These are phyloP conservation scores for Diaporthe amygdali DNA, from an alignment of 2,329 filamentous ascomycete species.

Conservation along the genomic window DNA sequence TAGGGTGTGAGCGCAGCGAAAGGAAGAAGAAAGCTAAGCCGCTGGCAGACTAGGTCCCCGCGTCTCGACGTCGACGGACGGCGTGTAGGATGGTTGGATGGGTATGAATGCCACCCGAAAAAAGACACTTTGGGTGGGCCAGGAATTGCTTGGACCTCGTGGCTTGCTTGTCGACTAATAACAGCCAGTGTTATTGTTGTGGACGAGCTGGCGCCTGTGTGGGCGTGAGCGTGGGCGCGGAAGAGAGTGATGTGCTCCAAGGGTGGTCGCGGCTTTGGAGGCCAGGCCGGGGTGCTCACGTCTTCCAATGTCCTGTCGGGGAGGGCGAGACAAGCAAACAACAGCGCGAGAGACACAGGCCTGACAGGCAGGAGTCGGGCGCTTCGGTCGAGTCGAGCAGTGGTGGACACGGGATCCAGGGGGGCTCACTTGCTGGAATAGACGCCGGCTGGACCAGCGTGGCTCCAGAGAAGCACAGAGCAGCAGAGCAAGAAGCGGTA, in stretches of 20 bases:
- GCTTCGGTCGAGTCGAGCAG: background rate
- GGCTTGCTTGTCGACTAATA: constrained; percentile 26
- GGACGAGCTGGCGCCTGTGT: constrained; percentile 20
- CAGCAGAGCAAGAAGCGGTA: background rate
- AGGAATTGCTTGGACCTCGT: constrained; percentile 26
- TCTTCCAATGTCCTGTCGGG: constrained; percentile 10
- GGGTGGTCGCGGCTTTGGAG: constrained; percentile 14
- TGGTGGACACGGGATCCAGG: background rate
- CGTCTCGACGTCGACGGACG: constrained; percentile 12
- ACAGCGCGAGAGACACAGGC: constrained; percentile 2
- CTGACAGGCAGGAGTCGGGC: background rate
- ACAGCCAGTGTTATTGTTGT: constrained; percentile 29
- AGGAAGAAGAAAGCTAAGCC: constrained; percentile 5
- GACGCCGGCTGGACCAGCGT: constrained; percentile 3
- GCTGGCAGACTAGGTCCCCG: constrained; percentile 26
- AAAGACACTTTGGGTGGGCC: constrained; percentile 29
- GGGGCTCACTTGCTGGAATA: constrained; percentile 12
- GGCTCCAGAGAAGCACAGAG: background rate
- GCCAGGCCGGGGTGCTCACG: constrained; percentile 1
- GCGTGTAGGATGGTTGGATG: constrained; percentile 26
- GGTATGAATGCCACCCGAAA: constrained; percentile 31
- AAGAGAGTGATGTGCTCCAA: background rate
- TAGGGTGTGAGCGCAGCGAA: constrained; percentile 14
- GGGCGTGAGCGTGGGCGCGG: constrained; percentile 18
- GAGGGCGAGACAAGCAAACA: background rate